Percentiles rank a stretch among this genome's conserved stretches.
Evolutionary conservation across 2,329 filamentous ascomycete genomes (phyloP).

Genomic region (Bipolaris cookei): DNA sequence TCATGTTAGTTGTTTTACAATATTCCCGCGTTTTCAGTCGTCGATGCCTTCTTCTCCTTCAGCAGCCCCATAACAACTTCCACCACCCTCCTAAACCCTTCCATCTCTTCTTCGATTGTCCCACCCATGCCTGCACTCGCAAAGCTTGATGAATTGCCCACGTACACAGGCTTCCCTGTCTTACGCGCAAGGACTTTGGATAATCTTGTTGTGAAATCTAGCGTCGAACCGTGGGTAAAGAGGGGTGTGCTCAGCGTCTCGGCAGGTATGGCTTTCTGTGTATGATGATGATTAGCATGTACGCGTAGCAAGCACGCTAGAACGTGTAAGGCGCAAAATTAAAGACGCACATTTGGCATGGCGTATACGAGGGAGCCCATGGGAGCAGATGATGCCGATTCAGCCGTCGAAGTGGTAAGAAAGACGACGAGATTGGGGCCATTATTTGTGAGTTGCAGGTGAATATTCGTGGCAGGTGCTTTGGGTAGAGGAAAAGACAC

Average conservation of each 20-base stretch:
- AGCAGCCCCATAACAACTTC: constrained; percentile 69
- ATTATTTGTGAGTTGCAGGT: constrained; percentile 64
- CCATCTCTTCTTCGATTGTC: constrained; percentile 91
- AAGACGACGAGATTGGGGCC: constrained; percentile 62
- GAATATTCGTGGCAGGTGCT: constrained; percentile 62
- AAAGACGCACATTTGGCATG: constrained; percentile 76
- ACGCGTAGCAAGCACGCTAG: not conserved
- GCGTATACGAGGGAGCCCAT: constrained; percentile 95
- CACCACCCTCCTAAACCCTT: constrained; percentile 77
- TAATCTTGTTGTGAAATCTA: constrained; percentile 86
- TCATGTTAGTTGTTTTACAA: not conserved
- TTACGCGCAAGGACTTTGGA: constrained; percentile 82
- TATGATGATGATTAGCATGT: constrained; percentile 16
- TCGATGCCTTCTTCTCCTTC: constrained; percentile 11
- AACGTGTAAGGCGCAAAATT: not conserved
- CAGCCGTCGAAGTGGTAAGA: constrained; percentile 59
- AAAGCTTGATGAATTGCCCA: constrained; percentile 85
- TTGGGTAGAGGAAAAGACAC: constrained; percentile 64
- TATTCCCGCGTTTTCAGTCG: not conserved
- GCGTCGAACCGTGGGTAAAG: constrained; percentile 73
- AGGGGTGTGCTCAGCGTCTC: constrained; percentile 79
- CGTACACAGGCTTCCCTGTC: constrained; percentile 78
- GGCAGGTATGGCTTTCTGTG: constrained; percentile 50
- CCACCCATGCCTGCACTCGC: constrained; percentile 75
- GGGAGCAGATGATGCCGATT: constrained; percentile 42